Evolutionary conservation across 176 grass and related monocot species (phyloP).

Genomic region (Juncus effusus): DNA sequence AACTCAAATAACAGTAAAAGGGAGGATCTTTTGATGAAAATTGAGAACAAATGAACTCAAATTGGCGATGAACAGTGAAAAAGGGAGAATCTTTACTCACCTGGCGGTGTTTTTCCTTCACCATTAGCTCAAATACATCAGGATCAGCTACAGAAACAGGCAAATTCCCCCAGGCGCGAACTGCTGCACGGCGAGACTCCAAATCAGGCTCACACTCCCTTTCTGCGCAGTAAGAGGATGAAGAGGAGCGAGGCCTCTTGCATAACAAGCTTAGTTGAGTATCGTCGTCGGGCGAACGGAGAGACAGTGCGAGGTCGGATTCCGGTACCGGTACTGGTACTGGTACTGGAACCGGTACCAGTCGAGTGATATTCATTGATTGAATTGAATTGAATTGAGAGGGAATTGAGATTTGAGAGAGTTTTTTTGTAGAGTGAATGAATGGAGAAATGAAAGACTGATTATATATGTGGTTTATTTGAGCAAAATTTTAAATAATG

Average conservation of each 20-base stretch:
- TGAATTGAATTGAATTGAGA: too few relatives aligned
- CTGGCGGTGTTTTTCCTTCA: conserved; percentile 74
- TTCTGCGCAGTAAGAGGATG: conserved; percentile 49
- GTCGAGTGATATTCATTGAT: conserved; percentile 56
- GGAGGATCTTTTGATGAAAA: too few relatives aligned
- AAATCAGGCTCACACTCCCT: conserved; percentile 37
- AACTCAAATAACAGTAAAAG: too few relatives aligned
- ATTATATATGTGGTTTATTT: too few relatives aligned
- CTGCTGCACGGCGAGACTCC: conserved; percentile 48
- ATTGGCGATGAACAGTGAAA: not conserved
- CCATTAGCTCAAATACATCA: conserved; percentile 74
- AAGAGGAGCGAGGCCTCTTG: conserved; percentile 71
- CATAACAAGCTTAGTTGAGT: conserved; percentile 42
- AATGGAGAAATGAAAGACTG: too few relatives aligned
- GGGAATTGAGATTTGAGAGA: too few relatives aligned
- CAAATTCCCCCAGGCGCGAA: conserved; percentile 75
- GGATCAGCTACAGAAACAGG: conserved; percentile 66
- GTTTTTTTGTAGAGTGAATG: too few relatives aligned
- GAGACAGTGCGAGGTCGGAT: conserved; percentile 73
- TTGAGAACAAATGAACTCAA: too few relatives aligned
- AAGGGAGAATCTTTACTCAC: conserved; percentile 1
- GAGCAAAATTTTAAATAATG: too few relatives aligned
- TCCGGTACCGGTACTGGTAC: conserved; percentile 31
- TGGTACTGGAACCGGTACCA: conserved; percentile 31
- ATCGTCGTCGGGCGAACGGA: conserved; percentile 39